Evolutionary conservation across 441 rosid genomes (phyloP), one percentile per base, ranked within the genome.

Genomic region (Arabidopsis hybrid): DNA sequence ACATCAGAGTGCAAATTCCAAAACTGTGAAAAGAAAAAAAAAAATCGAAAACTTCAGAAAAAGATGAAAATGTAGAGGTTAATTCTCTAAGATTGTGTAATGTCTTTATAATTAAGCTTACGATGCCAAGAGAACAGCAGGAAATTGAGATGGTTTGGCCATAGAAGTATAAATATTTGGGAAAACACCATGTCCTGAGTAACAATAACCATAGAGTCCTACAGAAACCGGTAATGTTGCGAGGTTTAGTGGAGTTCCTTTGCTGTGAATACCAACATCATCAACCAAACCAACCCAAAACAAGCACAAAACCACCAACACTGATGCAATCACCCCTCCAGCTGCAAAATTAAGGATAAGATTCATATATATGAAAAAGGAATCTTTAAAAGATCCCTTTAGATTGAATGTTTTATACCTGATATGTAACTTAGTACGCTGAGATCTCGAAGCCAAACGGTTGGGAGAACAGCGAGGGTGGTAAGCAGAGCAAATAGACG

Each of bases 111-210:
- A 3, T 9, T 43, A 45, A 35, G 58, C 18, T 60, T 79, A 95
- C 99, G 96, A 81, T 13, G 86, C 71, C 39, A 89, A 52, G 69
- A 95, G 97, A 65, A 92, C 88, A 16, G 81, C 55, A 26, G 97
- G 86, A 67, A 61, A 95, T 53, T 88, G 91, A 62, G 81, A 82
- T 16, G 86, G 95, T 66, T 92, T 83, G 11, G 90, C 96, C 97
- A 95, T 92, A 2, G 99, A 95, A 53, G 90, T 83, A 58, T 95
- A 92, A 66, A 95, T 92, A 76, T 92, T 95, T 4, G 97, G 99
- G 80, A 95, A 92, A 52, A 92, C 93, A 57, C 96, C 97, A 79
- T 95, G 99, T 61, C 99, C 99, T 4, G 97, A 92, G 69, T 89
- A 95, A 67, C 97, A 89, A 61, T 79, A 95, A 42, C 99, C 97